Evolutionary conservation across 345 rosid species (phyloP).

Genomic region (Chamaenerion angustifolium): DNA sequence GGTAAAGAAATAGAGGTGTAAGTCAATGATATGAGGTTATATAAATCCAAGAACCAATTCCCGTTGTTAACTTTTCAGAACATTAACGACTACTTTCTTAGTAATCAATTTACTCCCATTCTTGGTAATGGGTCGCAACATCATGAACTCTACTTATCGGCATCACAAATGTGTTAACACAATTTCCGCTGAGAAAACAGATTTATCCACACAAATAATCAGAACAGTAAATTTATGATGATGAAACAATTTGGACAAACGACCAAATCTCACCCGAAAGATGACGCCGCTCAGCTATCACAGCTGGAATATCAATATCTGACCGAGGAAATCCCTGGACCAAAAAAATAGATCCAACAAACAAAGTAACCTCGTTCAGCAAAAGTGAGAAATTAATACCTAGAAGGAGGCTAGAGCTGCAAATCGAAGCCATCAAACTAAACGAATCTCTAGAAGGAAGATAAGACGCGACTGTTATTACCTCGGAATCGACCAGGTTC

Average conservation of each 20-base stretch:
- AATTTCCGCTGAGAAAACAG: no score
- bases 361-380: background rate
- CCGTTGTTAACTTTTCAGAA: no score
- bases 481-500: conserved; percentile 79
- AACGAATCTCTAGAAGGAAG: background rate
- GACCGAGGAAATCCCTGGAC: conserved; percentile 72
- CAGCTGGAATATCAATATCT: conserved; percentile 61
- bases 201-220: no score
- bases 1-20: no score
- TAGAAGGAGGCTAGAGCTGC: background rate
- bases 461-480: background rate
- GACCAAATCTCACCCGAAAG: conserved; percentile 35
- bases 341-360: no score
- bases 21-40: no score
- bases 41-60: no score
- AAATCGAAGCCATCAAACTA: background rate
- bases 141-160: no score
- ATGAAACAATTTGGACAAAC: background rate
- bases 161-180: no score
- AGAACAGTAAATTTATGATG: background rate
- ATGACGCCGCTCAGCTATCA: conserved; percentile 59
- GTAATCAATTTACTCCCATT: no score
- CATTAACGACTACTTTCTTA: no score
- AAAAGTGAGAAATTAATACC: background rate
- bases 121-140: no score